Conservation (phyloP, 352 stramenopile genomes). For the Pythium myriotylum region DNA sequence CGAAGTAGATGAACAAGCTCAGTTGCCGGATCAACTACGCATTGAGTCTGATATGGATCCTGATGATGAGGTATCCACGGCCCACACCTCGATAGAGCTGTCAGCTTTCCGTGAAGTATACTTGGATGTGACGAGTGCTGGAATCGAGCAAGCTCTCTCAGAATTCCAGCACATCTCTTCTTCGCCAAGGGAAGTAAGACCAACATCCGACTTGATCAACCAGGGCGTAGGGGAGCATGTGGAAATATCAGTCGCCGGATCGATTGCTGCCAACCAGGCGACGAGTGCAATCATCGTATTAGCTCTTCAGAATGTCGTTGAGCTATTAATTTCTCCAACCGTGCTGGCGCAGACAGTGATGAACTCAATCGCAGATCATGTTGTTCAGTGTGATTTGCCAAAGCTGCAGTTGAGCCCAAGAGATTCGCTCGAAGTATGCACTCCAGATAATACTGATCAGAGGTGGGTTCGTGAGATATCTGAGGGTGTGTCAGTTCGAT, state of each 20-base stretch:
- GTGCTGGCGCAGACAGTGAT: slow-evolving; percentile 20
- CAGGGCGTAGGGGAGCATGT: background rate
- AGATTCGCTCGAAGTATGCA: too few species aligned
- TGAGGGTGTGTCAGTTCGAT: slow-evolving; percentile 20
- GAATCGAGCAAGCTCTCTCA: slow-evolving; percentile 7
- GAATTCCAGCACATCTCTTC: slow-evolving; percentile 4
- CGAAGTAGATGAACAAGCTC: background rate
- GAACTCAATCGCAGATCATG: slow-evolving; percentile 15
- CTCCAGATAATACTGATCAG: too few species aligned
- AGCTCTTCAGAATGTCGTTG: slow-evolving; percentile 31
- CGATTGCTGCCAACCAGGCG: slow-evolving; percentile 19
- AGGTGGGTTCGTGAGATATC: too few species aligned
- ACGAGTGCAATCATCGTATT: slow-evolving; percentile 33
- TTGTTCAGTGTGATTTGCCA: background rate
- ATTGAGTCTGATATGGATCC: background rate
- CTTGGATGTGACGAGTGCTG: slow-evolving; percentile 3
- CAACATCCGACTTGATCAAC: background rate
- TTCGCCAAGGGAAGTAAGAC: background rate
- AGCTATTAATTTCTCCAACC: slow-evolving; percentile 14
- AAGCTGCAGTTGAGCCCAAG: background rate
- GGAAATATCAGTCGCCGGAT: slow-evolving; percentile 17
- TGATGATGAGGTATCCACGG: background rate
- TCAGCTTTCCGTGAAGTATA: slow-evolving; percentile 2
- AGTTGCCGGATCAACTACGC: background rate
- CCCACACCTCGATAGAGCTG: background rate